Evolutionary conservation across 257 asterid genomes (phyloP), one percentile per base, ranked within the genome.

Genomic region (Salvia miltiorrhiza): DNA sequence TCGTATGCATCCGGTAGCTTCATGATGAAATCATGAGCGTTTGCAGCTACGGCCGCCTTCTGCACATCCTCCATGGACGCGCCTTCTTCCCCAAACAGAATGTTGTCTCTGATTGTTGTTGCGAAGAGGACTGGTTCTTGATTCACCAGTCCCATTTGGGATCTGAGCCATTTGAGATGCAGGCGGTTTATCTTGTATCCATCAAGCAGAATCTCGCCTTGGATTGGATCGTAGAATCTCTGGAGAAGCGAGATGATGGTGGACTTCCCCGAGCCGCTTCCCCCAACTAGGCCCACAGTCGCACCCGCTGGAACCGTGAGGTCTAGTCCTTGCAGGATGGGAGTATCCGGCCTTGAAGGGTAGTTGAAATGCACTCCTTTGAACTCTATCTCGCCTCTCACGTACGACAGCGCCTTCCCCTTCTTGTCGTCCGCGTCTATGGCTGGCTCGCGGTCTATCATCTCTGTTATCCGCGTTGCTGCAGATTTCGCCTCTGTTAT

Each of bases 111-210:
- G 24, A 90, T 85, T 23, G 96, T 79, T 56, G 96, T 90, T 65
- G 96, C 96, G 57, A 90, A 90, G 30, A 90, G 90, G 63, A 90
- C 79, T 7, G 95, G 96, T 64, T 90, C 96, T 80, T 90, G 96
- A 79, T 84, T 90, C 30, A 90, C 95, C 73, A 90, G 73, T 10
- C 96, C 96, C 88, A 90, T 82, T 55, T 87, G 93, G 43, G 95
- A 87, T 61, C 95, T 85, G 72, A 87, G 21, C 95, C 95, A 90
- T 67, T 85, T 87, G 62, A 90, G 86, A 79, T 90, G 96, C 11
- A 90, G 82, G 78, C 78, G 73, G 70, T 82, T 85, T 69, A 90
- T 90, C 68, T 84, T 87, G 81, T 90, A 62, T 10, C 95, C 96
- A 52, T 90, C 96, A 24, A 90, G 74, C 20, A 80, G 58, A 35